Base-by-base conservation (phyloP, 371 early-diverging fungal genomes). In the Mucor indicus region DNA sequence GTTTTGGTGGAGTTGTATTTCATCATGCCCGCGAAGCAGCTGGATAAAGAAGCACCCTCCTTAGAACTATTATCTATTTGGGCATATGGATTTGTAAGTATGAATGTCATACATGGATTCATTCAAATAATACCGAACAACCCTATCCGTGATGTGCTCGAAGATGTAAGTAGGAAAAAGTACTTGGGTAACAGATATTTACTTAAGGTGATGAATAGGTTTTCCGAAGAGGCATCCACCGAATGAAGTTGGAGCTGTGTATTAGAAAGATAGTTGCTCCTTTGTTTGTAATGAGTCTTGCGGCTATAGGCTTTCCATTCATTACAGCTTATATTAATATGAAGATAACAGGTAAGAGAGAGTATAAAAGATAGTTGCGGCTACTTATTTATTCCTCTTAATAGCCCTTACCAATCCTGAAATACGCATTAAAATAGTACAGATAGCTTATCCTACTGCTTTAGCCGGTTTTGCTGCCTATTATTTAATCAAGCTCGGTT, bases 1-100 rank as follows among this genome's bases (percentile, higher is more conserved):
- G 39, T 73, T 23, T 24, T 76, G 25, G 49, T 69, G 19, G 79
- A 84, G 31, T 52, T 84, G 11, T 81, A 80, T 43, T 16, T 77
- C 15, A 50, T 75, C 29, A 36, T 77, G 15, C 81, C 84, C 1
- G 47, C 72, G 36, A 55, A 57, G 8, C 39, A 59, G 23, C 31
- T 64, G 4, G 53, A 51, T 38, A 24, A 52, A 11, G 49, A 63
- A 1, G 30, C 57, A 1, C 53, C 59, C 13, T 53, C 52, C 0
- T 48, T 82, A 6, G 58, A 72, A 31, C 39, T 69, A 35, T 27
- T 67, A 6, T 47, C 70, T 17, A 62, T 74, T 44, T 79, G 77
- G 80, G 64, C 73, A 10, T 35, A 64, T 24, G 80, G 80, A 8
- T 35, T 76, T 21, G 43, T 70, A 2, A 67, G 64, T 33, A 65